phyloP scores from a whole-genome alignment of 2,329 filamentous ascomycete species.

The Pezicula carpinea region DNA sequence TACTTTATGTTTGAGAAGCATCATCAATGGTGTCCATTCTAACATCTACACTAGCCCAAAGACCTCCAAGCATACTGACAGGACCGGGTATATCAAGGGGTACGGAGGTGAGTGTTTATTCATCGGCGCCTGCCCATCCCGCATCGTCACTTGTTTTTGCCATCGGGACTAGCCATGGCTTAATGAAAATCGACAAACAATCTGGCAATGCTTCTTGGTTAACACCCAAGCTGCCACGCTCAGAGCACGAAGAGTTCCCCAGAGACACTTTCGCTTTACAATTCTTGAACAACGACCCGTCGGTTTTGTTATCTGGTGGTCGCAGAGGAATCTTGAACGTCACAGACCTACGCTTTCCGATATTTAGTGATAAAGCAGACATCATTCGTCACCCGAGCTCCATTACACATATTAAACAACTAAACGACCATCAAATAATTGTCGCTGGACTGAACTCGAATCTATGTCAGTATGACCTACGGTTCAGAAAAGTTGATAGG shows the following conservation, averaged over 20 bases:
- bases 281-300: conserved; percentile 39
- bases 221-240: conserved; percentile 14
- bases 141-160: conserved; percentile 38
- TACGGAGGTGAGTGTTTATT: conserved; percentile 29
- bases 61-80: neutral
- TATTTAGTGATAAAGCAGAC: conserved; percentile 13
- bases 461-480: conserved; percentile 54
- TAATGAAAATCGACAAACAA: conserved; percentile 32
- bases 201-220: conserved; percentile 11
- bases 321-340: conserved; percentile 39
- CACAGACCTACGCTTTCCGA: conserved; percentile 28
- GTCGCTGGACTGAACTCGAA: conserved; percentile 44
- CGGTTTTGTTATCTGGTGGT: conserved; percentile 46
- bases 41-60: neutral
- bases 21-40: neutral
- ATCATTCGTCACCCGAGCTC: conserved; percentile 30
- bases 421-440: conserved; percentile 46
- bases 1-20: neutral
- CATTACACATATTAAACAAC: conserved; percentile 45
- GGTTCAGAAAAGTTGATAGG: conserved; percentile 31
- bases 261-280: conserved; percentile 44
- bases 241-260: conserved; percentile 18
- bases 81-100: conserved; percentile 15
- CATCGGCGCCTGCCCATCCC: conserved; percentile 36
- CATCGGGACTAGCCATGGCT: conserved; percentile 44